These are phyloP conservation scores for Ambrosia hybrid DNA, from an alignment of 140 eudicot species.

Conservation along the genomic window DNA sequence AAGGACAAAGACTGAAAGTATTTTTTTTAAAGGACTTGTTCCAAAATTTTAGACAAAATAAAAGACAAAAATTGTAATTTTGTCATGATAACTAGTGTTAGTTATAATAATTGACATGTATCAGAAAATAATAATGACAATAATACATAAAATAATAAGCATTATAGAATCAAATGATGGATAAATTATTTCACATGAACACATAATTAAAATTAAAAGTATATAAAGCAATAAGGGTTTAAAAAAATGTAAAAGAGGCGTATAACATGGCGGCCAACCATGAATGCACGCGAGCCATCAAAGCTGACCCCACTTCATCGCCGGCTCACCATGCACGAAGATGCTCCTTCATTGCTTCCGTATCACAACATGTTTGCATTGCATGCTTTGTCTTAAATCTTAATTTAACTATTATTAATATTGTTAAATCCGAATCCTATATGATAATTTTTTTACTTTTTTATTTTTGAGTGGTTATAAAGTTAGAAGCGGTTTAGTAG, in stretches of 20 bases:
- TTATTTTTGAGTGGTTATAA: background rate
- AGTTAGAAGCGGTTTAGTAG: background rate
- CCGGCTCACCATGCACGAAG: constrained; percentile 39
- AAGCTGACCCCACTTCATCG: constrained; percentile 41
- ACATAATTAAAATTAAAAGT: background rate
- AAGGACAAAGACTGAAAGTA: no score
- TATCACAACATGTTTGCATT: constrained; percentile 7
- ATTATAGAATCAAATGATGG: background rate
- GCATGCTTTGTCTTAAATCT: constrained; percentile 32
- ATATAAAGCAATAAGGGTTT: no score
- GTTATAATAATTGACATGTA: no score
- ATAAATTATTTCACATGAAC: background rate
- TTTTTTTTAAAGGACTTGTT: no score
- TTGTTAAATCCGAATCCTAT: background rate
- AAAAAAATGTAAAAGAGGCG: background rate
- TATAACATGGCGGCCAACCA: constrained; percentile 2
- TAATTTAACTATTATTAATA: constrained; percentile 14
- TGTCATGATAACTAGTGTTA: no score
- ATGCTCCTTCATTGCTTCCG: constrained; percentile 18
- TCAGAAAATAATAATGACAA: no score
- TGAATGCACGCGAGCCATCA: constrained; percentile 27
- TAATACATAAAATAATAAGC: no score
- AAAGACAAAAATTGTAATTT: no score
- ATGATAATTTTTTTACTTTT: no score
- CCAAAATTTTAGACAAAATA: no score